Conservation (phyloP, 2,329 filamentous ascomycete genomes). For the Orbilia javanica region DNA sequence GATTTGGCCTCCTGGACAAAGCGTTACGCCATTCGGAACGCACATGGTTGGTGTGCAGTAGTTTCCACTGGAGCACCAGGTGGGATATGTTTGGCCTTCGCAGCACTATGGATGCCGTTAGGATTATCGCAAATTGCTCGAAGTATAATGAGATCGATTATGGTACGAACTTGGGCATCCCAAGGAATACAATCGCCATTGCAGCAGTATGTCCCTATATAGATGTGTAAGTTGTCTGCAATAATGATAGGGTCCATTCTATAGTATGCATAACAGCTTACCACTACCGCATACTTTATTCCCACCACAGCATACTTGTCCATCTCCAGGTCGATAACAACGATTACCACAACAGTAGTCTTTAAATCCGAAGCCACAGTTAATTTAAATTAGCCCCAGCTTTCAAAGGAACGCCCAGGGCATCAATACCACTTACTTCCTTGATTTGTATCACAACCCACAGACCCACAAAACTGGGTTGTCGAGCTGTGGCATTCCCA, state of each 20-base stretch:
- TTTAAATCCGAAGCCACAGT: not conserved
- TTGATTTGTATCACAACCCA: conserved; percentile 20
- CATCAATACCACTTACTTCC: conserved; percentile 7
- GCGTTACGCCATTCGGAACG: not conserved
- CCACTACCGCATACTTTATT: conserved; percentile 22
- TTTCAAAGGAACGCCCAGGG: not conserved
- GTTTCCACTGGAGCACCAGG: conserved; percentile 8
- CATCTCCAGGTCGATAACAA: conserved; percentile 25
- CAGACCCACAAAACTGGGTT: conserved; percentile 22
- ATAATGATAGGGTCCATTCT: not conserved
- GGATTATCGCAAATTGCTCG: not conserved
- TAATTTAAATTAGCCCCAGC: not conserved
- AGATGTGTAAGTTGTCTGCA: not conserved
- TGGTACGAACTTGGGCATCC: conserved; percentile 16
- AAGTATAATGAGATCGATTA: not conserved
- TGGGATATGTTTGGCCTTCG: conserved; percentile 6
- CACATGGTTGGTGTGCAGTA: conserved; percentile 1
- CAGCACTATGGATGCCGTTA: not conserved
- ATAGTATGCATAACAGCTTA: too few relatives aligned
- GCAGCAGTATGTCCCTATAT: conserved; percentile 15
- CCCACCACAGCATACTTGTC: conserved; percentile 25
- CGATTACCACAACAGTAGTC: conserved; percentile 22
- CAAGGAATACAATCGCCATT: conserved; percentile 33
- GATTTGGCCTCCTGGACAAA: not conserved
- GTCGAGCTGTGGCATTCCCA: conserved; percentile 19